phyloP scores from a whole-genome alignment of 495 filamentous ascomycete genomes.

The Neurospora discreta region DNA sequence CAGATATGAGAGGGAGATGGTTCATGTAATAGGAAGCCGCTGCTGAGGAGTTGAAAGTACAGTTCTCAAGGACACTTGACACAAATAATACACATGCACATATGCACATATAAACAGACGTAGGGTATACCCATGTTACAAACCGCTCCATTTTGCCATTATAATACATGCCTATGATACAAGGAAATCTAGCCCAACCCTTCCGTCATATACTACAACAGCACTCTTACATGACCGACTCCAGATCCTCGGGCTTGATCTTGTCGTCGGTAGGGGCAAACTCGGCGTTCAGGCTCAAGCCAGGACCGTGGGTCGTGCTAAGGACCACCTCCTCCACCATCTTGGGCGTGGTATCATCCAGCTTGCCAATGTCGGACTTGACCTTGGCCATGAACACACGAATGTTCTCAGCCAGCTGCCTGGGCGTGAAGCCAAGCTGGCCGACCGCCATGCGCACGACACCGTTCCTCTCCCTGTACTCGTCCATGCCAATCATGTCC shows the following conservation, averaged over 20 bases:
- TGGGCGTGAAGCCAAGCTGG: conserved; percentile 80
- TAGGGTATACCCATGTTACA: background rate
- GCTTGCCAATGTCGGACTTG: conserved; percentile 58
- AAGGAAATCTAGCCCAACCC: conserved; percentile 14
- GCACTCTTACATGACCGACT: conserved; percentile 32
- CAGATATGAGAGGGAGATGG: background rate
- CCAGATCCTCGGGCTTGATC: conserved; percentile 41
- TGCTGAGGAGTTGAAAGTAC: background rate
- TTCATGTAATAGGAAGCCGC: background rate
- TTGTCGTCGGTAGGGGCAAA: conserved; percentile 50
- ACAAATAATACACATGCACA: background rate
- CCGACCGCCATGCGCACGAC: conserved; percentile 82
- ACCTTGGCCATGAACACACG: conserved; percentile 62
- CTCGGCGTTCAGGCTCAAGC: conserved; percentile 73
- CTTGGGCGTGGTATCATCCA: conserved; percentile 68
- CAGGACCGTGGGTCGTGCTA: conserved; percentile 75
- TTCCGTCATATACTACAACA: background rate
- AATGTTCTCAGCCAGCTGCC: conserved; percentile 77
- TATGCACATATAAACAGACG: background rate
- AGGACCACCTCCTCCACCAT: conserved; percentile 88
- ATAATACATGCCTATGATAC: conserved; percentile 38
- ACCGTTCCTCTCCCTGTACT: conserved; percentile 77
- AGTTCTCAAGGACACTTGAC: background rate
- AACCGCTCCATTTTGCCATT: conserved; percentile 13
- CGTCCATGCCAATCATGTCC: conserved; percentile 69